Evolutionary conservation across 2,329 filamentous ascomycete genomes (phyloP).

Genomic region (Paracoccidioides lutzii): DNA sequence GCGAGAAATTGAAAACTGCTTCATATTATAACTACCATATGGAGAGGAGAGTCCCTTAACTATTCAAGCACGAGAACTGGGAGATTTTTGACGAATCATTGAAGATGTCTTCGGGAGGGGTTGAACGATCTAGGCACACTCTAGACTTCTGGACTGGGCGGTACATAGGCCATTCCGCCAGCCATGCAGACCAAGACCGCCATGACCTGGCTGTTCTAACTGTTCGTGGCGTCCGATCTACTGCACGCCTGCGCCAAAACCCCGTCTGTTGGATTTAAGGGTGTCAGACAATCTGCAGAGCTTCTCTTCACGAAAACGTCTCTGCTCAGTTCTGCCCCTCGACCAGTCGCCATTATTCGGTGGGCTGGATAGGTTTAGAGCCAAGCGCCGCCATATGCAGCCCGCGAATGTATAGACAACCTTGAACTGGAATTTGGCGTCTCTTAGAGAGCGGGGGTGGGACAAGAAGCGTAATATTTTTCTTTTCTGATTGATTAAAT

Average conservation of each 20-base stretch:
- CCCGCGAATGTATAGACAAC: neutral
- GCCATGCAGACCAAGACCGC: neutral
- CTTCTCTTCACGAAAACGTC: neutral
- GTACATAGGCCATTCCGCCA: neutral
- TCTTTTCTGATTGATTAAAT: neutral
- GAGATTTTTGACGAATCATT: neutral
- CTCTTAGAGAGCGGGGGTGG: neutral
- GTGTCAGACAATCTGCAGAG: constrained; percentile 1
- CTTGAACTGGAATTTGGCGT: neutral
- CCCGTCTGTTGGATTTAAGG: constrained; percentile 5
- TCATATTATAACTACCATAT: no score
- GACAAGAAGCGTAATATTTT: neutral
- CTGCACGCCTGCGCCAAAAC: constrained; percentile 5
- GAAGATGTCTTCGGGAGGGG: neutral
- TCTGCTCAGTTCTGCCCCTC: neutral
- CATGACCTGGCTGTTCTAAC: neutral
- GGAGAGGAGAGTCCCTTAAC: no score
- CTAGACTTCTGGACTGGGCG: constrained; percentile 2
- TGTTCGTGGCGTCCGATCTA: constrained; percentile 1
- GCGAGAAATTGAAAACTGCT: no score
- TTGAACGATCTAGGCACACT: constrained; percentile 3
- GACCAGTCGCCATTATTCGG: neutral
- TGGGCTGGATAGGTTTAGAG: neutral
- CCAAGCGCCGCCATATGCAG: neutral
- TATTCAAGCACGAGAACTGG: no score